Evolutionary conservation across 1,139 yeast genomes (phyloP).

Genomic region (Yamadazyma atmosphaerica): DNA sequence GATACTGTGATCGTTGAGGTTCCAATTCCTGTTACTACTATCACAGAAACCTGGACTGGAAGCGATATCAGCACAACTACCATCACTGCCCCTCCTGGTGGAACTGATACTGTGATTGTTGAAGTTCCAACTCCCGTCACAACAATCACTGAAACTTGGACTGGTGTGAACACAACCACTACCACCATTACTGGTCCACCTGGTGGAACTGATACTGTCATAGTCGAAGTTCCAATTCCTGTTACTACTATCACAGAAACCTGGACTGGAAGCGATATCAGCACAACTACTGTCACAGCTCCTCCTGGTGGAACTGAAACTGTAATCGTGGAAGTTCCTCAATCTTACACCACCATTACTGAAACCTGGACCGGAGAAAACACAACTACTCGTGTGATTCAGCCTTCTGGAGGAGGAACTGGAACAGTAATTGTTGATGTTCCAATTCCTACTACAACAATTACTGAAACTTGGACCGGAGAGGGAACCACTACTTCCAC

Average conservation of each 20-base stretch:
- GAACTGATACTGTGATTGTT: conserved; percentile 7
- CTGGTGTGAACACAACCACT: conserved; percentile 4
- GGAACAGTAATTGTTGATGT: conserved; percentile 15
- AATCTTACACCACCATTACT: conserved; percentile 2
- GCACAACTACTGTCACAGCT: conserved; percentile 14
- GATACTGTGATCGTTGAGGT: not conserved
- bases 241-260: conserved; percentile 1
- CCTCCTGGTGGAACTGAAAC: conserved; percentile 16
- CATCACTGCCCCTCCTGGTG: not conserved
- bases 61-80: not conserved
- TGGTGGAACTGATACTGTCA: conserved; percentile 7
- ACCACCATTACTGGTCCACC: not conserved
- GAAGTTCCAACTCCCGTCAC: conserved; percentile 17
- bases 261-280: conserved; percentile 13
- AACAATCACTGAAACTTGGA: conserved; percentile 14
- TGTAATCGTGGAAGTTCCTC: conserved; percentile 11
- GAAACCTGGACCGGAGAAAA: conserved; percentile 4
- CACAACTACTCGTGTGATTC: not conserved
- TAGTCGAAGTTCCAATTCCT: not conserved
- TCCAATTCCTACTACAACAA: conserved; percentile 15
- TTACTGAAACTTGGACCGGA: conserved; percentile 27
- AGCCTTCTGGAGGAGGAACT: conserved; percentile 13
- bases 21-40: not conserved
- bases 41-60: not conserved
- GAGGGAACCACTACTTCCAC: conserved; percentile 24